A percentile compares a stretch with the other conserved stretches of the same genome.
These are phyloP conservation scores for Rubia tinctorum DNA, from an alignment of 305 asterid genomes.

Conservation along the genomic window DNA sequence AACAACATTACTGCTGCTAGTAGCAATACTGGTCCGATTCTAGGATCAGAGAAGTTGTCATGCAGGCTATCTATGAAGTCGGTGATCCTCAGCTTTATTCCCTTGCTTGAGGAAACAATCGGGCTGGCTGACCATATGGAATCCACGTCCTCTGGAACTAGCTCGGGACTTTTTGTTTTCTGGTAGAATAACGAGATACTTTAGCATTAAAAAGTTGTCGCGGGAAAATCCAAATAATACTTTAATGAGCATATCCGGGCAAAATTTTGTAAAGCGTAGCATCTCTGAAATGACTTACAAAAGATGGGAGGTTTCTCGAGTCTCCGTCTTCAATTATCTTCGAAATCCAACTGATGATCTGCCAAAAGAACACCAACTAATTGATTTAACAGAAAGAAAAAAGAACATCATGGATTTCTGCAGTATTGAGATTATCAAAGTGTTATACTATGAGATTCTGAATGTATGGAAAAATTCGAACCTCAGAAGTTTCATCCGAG, in stretches of 20 bases:
- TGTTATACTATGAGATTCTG: not conserved
- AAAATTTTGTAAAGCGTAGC: not conserved
- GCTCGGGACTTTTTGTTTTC: constrained; percentile 83
- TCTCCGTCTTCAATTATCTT: constrained; percentile 84
- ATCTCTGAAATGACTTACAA: constrained; percentile 52
- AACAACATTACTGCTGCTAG: constrained; percentile 75
- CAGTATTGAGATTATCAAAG: not conserved
- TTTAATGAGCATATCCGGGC: not conserved
- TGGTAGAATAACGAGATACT: constrained; percentile 30
- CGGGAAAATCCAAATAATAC: not conserved
- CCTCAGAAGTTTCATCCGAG: constrained; percentile 70
- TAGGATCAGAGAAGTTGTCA: constrained; percentile 68
- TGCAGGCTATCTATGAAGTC: constrained; percentile 30
- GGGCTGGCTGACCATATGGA: constrained; percentile 60
- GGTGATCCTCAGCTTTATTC: constrained; percentile 38
- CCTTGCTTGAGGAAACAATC: constrained; percentile 48
- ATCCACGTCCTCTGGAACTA: constrained; percentile 77
- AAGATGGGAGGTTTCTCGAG: constrained; percentile 79
- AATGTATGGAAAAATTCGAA: constrained; percentile 23
- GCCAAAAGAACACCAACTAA: constrained; percentile 25
- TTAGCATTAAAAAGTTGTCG: not conserved
- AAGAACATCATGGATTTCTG: not conserved
- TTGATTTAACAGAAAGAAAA: not conserved
- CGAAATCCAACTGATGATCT: constrained; percentile 88
- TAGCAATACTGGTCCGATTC: constrained; percentile 85